Percentiles rank a stretch among this genome's conserved stretches.
Evolutionary conservation across 2,329 filamentous ascomycete genomes (phyloP).

Genomic region (Pestalotiopsis fici): DNA sequence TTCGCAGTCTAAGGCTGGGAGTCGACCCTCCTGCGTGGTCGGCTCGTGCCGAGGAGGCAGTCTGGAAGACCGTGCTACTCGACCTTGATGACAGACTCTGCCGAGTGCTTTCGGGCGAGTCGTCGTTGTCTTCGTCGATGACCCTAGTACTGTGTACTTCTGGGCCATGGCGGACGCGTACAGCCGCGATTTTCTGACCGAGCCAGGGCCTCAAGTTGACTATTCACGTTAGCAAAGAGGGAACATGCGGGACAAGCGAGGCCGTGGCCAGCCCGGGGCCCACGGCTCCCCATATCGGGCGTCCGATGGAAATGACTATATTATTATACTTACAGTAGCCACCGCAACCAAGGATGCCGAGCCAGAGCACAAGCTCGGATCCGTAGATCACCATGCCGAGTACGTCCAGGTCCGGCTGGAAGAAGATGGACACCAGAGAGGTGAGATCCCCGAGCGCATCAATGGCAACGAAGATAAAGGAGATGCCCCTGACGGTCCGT

Average conservation of each 20-base stretch:
- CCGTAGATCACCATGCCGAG: slow-evolving; percentile 69
- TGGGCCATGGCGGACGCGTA: neutral
- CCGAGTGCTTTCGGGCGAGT: too few species aligned
- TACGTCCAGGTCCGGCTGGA: slow-evolving; percentile 58
- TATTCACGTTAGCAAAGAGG: neutral
- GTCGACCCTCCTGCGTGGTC: neutral
- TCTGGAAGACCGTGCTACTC: neutral
- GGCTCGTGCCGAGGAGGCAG: neutral
- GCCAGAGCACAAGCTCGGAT: slow-evolving; percentile 66
- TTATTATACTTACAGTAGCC: slow-evolving; percentile 1
- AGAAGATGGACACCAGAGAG: slow-evolving; percentile 65
- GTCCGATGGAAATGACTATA: neutral
- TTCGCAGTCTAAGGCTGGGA: neutral
- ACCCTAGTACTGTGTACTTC: neutral
- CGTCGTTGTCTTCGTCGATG: too few species aligned
- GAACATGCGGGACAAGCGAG: neutral
- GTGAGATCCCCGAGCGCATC: slow-evolving; percentile 70
- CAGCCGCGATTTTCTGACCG: neutral
- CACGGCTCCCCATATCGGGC: neutral
- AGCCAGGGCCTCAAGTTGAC: neutral
- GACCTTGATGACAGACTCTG: neutral
- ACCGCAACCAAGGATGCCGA: slow-evolving; percentile 66
- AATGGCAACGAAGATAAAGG: slow-evolving; percentile 71
- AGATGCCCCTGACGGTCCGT: slow-evolving; percentile 69
- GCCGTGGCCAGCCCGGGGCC: neutral